phyloP scores from a whole-genome alignment of 1,284 basidiomycete genomes.

The Ceratobasidium sp. region DNA sequence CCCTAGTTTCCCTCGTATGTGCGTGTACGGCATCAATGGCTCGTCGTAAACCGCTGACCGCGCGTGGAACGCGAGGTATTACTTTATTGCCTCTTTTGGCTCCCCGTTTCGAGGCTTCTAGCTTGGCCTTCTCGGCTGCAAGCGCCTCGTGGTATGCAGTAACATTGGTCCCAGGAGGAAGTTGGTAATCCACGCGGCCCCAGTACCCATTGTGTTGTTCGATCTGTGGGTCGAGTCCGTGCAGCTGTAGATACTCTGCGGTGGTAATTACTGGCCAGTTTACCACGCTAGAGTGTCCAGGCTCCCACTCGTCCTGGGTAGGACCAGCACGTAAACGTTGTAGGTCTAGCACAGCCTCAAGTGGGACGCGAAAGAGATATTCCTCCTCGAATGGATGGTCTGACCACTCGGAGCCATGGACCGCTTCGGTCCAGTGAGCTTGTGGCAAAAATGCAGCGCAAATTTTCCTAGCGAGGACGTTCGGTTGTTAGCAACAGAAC shows the following conservation, averaged over 20 bases:
- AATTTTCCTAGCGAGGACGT: not conserved
- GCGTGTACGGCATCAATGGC: not conserved
- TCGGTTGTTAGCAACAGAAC: not conserved
- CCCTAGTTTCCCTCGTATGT: not conserved
- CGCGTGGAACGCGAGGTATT: not conserved
- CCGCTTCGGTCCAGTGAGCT: conserved; percentile 17
- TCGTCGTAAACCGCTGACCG: not conserved
- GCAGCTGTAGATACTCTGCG: conserved; percentile 44
- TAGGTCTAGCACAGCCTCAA: conserved; percentile 46
- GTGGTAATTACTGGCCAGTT: conserved; percentile 41
- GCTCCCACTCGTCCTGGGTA: conserved; percentile 43
- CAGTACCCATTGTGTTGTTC: conserved; percentile 33
- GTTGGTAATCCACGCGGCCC: conserved; percentile 15
- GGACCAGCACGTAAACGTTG: conserved; percentile 40
- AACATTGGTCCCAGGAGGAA: not conserved
- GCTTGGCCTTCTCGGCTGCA: not conserved
- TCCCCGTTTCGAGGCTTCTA: not conserved
- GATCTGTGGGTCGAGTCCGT: conserved; percentile 38
- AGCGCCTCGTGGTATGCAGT: conserved; percentile 2
- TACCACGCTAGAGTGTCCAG: not conserved
- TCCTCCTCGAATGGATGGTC: conserved; percentile 17
- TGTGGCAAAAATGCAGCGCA: conserved; percentile 20
- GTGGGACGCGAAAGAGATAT: conserved; percentile 11
- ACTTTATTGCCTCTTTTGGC: not conserved
- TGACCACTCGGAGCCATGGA: conserved; percentile 16